Base-by-base conservation (phyloP, 441 rosid genomes). In the Flueggea neowawraea region DNA sequence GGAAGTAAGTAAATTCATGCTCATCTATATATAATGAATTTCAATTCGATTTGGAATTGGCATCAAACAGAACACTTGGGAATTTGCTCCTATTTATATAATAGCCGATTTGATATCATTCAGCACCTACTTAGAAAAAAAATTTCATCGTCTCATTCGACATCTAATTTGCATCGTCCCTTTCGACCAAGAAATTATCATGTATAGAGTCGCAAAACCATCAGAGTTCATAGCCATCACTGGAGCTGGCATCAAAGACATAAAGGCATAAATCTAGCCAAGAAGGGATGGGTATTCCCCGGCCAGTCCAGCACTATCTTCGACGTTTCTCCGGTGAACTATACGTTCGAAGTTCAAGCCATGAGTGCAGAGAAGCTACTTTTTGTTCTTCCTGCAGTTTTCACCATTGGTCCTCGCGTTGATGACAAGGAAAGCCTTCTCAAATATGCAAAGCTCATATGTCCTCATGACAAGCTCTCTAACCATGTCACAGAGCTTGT, bases 341-440 rank as follows among this genome's bases (percentile, higher is more conserved):
- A 86, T 81, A 84, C 85, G 1, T 84, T 88, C 70, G 78, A 88
- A 66, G 95, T 85, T 16, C 95, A 85, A 8, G 91, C 91, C 15
- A 88, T 85, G 91, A 81, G 86, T 3, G 89, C 91, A 10, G 91
- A 88, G 84, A 85, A 88, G 65, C 89, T 88, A 16, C 91, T 89
- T 12, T 88, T 88, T 31, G 49, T 80, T 31, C 86, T 88, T 15
- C 95, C 91, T 0, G 88, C 91, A 0, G 88, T 88, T 22, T 88
- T 88, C 80, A 82, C 90, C 9, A 78, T 88, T 3, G 95, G 95
- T 0, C 91, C 90, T 5, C 82, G 89, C 5, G 75, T 78, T 0
- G 89, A 85, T 8, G 81, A 85, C 57, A 58, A 58, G 1, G 56
- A 49, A 0, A 68, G 87, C 62, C 85, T 85, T 1, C 60, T 79